phyloP scores from a whole-genome alignment of 768 basidiomycete species.

The Pleurotus platypus region DNA sequence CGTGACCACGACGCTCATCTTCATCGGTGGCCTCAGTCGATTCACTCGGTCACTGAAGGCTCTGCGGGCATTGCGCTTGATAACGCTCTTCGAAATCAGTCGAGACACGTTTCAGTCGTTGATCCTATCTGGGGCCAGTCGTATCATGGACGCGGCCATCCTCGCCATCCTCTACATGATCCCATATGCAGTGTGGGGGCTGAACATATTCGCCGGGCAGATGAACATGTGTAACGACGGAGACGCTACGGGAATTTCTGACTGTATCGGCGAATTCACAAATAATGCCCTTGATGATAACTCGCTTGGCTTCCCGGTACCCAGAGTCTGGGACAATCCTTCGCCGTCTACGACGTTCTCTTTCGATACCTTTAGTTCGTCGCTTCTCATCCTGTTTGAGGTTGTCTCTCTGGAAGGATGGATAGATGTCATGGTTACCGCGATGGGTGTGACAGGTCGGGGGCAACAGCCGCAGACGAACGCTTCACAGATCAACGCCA shows the following conservation, averaged over 20 bases:
- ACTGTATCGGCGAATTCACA: conserved; percentile 75
- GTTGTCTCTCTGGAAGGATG: conserved; percentile 96
- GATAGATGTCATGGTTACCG: conserved; percentile 88
- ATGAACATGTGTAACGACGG: conserved; percentile 84
- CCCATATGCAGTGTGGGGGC: conserved; percentile 90
- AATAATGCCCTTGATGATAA: conserved; percentile 53
- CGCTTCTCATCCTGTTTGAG: conserved; percentile 91
- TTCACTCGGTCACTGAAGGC: conserved; percentile 84
- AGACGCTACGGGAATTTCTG: conserved; percentile 44
- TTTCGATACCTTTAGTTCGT: conserved; percentile 83
- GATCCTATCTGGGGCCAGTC: conserved; percentile 79
- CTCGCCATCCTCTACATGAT: conserved; percentile 91
- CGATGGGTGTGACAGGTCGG: conserved; percentile 70
- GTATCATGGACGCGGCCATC: conserved; percentile 86
- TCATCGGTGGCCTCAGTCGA: conserved; percentile 77
- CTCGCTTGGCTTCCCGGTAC: conserved; percentile 68
- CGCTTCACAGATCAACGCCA: conserved; percentile 74
- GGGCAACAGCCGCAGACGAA: conserved; percentile 71
- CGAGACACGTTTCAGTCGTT: conserved; percentile 83
- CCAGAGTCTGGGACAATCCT: conserved; percentile 89
- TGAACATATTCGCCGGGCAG: conserved; percentile 86
- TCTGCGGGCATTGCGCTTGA: conserved; percentile 81
- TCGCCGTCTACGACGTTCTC: conserved; percentile 79
- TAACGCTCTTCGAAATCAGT: conserved; percentile 86
- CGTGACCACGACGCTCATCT: conserved; percentile 65